Conservation (phyloP, 768 basidiomycete species). For the Suillus ampliporus region DNA sequence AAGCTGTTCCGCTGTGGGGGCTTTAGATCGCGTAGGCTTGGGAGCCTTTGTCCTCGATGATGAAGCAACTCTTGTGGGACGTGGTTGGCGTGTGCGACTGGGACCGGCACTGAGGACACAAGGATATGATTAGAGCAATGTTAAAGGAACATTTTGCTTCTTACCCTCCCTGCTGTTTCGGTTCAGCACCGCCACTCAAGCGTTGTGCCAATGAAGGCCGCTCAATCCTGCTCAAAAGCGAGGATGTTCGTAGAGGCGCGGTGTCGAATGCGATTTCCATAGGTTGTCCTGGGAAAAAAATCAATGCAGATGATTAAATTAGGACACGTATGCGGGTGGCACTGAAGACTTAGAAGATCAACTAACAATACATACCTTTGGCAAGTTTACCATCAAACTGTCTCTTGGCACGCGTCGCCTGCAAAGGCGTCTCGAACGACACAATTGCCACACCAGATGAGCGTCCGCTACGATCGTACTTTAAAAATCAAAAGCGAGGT, state of each 20-base stretch:
- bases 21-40: constrained; percentile 49
- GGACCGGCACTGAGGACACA: constrained; percentile 42
- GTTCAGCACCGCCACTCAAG: constrained; percentile 53
- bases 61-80: constrained; percentile 21
- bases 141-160: constrained; percentile 7
- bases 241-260: constrained; percentile 52
- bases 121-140: background rate
- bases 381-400: constrained; percentile 87
- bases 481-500: constrained; percentile 51
- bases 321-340: constrained; percentile 10
- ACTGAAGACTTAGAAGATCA: background rate
- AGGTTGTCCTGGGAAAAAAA: constrained; percentile 65
- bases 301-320: constrained; percentile 15
- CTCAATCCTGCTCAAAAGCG: constrained; percentile 76
- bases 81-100: constrained; percentile 44
- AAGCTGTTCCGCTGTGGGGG: constrained; percentile 80
- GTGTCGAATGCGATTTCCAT: constrained; percentile 74
- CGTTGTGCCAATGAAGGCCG: constrained; percentile 75
- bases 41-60: constrained; percentile 32
- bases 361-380: constrained; percentile 62
- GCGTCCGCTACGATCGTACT: constrained; percentile 97
- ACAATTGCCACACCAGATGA: constrained; percentile 85
- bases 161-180: constrained; percentile 21
- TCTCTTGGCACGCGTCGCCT: constrained; percentile 84
- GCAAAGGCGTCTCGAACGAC: constrained; percentile 75